Evolutionary conservation across 345 rosid genomes (phyloP).

Genomic region (Eucalyptus camaldulensis): DNA sequence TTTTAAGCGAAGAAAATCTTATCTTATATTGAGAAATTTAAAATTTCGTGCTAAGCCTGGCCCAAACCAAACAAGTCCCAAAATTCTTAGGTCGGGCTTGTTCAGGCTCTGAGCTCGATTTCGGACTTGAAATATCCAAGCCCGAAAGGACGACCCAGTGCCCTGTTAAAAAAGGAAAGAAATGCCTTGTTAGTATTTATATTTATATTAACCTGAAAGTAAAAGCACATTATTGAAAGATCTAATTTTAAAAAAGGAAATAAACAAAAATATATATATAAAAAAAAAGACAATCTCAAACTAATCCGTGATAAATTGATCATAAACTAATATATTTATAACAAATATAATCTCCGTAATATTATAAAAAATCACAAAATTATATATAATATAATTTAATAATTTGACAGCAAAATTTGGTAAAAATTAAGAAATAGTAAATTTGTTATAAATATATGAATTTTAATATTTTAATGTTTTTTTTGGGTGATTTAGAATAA

Average conservation of each 20-base stretch:
- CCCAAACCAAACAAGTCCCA: background rate
- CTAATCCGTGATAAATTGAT: fast-evolving
- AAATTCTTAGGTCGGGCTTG: background rate
- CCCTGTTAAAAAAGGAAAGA: background rate
- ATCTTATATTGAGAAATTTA: background rate
- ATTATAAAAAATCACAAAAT: too few species aligned
- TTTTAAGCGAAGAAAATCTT: background rate
- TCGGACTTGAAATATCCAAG: background rate
- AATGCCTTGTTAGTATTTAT: background rate
- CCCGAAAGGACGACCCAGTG: background rate
- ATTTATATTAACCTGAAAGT: background rate
- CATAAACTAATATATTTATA: fast-evolving
- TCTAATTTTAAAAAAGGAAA: background rate
- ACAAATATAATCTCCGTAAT: fast-evolving
- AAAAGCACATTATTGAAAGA: background rate
- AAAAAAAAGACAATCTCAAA: background rate
- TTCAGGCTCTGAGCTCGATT: background rate
- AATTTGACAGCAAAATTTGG: fast-evolving
- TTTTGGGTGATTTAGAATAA: too few species aligned
- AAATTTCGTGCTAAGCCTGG: background rate
- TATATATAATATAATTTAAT: fast-evolving
- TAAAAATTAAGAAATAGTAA: fast-evolving
- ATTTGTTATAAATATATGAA: fast-evolving
- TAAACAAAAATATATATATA: background rate
- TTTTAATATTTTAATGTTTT: fast-evolving